phyloP scores from a whole-genome alignment of 495 filamentous ascomycete genomes.

The Talaromyces wortmannii region DNA sequence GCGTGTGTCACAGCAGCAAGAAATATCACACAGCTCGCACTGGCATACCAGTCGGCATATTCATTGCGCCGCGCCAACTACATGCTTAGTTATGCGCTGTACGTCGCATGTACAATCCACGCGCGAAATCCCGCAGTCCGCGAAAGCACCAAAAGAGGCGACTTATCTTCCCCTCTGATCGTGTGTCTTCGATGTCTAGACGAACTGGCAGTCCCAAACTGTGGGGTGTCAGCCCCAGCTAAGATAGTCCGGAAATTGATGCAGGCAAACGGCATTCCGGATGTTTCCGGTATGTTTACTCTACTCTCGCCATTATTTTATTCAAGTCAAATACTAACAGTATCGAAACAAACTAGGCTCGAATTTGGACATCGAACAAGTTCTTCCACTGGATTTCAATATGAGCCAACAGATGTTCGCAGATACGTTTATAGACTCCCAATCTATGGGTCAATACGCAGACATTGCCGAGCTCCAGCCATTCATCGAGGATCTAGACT shows the following conservation, averaged over 20 bases:
- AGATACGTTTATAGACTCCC: background rate
- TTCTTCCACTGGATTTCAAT: background rate
- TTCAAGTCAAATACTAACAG: no score
- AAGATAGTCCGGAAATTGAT: constrained; percentile 5
- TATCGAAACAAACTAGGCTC: background rate
- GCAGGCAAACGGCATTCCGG: constrained; percentile 4
- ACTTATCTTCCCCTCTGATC: constrained; percentile 1
- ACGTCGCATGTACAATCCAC: constrained; percentile 8
- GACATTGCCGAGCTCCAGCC: background rate
- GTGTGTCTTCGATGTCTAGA: constrained; percentile 1
- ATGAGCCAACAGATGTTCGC: background rate
- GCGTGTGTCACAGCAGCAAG: constrained; percentile 15
- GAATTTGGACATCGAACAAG: background rate
- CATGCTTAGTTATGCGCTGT: constrained; percentile 15
- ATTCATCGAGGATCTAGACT: background rate
- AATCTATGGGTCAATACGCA: background rate
- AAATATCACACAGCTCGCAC: constrained; percentile 10
- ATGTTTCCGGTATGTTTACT: background rate
- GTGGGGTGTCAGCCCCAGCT: constrained; percentile 4
- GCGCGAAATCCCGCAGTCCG: constrained; percentile 4
- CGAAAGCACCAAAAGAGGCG: constrained; percentile 1
- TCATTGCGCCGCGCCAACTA: constrained; percentile 11
- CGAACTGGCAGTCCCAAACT: constrained; percentile 5
- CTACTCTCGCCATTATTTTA: no score
- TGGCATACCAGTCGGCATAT: constrained; percentile 9